A percentile compares a stretch with the other conserved stretches of the same genome.
These are phyloP conservation scores for Plantago ovata DNA, from an alignment of 257 asterid species.

Conservation along the genomic window DNA sequence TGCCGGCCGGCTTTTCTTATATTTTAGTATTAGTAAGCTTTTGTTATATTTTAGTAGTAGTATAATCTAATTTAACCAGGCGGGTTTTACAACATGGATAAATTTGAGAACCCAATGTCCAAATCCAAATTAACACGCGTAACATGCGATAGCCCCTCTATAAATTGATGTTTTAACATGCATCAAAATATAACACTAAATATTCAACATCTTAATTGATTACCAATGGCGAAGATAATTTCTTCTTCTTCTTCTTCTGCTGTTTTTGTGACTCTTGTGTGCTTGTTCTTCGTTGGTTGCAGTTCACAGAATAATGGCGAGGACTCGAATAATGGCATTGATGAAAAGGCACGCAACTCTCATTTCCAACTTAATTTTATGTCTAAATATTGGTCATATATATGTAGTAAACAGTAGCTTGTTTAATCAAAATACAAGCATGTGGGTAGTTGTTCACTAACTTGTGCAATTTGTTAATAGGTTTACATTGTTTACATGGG, in stretches of 20 bases:
- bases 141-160: constrained; percentile 7
- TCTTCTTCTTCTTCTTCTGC: constrained; percentile 20
- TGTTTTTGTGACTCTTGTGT: constrained; percentile 26
- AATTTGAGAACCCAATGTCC: constrained; percentile 11
- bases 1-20: too few species aligned
- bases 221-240: constrained; percentile 19
- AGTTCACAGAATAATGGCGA: too few species aligned
- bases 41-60: constrained; percentile 22
- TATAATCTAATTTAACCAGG: constrained; percentile 6
- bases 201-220: neutral
- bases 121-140: neutral
- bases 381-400: neutral
- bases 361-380: neutral
- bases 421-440: neutral
- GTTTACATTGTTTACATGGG: constrained; percentile 66
- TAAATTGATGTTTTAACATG: constrained; percentile 19
- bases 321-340: constrained; percentile 14
- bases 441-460: neutral
- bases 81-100: constrained; percentile 31
- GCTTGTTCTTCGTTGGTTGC: constrained; percentile 26
- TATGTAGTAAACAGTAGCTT: neutral
- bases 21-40: too few species aligned
- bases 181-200: neutral
- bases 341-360: constrained; percentile 48
- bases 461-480: constrained; percentile 9